These are phyloP conservation scores for Microbotryum silenes-acaulis DNA, from an alignment of 1,284 basidiomycete genomes.

Conservation along the genomic window DNA sequence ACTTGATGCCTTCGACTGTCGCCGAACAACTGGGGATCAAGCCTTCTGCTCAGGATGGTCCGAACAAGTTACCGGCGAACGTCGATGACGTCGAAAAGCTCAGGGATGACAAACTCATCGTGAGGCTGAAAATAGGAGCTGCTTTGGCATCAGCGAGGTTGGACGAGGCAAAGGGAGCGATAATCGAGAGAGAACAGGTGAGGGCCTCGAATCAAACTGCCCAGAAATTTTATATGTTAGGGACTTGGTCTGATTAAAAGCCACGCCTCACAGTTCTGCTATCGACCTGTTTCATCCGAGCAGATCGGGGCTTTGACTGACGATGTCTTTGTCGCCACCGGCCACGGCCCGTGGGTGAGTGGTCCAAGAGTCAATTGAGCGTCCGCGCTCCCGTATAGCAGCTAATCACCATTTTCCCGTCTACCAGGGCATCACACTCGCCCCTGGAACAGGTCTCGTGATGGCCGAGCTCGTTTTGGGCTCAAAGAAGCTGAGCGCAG, in stretches of 20 bases:
- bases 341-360: constrained; percentile 30
- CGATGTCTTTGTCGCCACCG: constrained; percentile 15
- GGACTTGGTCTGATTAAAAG: too few species aligned
- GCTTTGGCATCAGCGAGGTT: constrained; percentile 18
- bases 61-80: constrained; percentile 16
- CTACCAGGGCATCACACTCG: constrained; percentile 22
- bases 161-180: constrained; percentile 23
- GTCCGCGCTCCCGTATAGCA: not conserved
- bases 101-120: constrained; percentile 9
- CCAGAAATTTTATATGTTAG: too few species aligned
- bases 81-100: constrained; percentile 22
- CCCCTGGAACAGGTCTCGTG: constrained; percentile 20
- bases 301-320: constrained; percentile 10
- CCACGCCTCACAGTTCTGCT: constrained; percentile 22
- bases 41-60: not conserved
- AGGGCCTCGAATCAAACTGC: not conserved
- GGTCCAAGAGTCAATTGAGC: not conserved
- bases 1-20: constrained; percentile 18
- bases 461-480: constrained; percentile 17
- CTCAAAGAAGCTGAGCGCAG: constrained; percentile 7
- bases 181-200: constrained; percentile 18
- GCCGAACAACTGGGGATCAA: not conserved
- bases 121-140: constrained; percentile 14
- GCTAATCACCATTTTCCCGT: not conserved
- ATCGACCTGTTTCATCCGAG: constrained; percentile 22